Conservation (phyloP, 345 rosid genomes). For the Lepidium aucheri region DNA sequence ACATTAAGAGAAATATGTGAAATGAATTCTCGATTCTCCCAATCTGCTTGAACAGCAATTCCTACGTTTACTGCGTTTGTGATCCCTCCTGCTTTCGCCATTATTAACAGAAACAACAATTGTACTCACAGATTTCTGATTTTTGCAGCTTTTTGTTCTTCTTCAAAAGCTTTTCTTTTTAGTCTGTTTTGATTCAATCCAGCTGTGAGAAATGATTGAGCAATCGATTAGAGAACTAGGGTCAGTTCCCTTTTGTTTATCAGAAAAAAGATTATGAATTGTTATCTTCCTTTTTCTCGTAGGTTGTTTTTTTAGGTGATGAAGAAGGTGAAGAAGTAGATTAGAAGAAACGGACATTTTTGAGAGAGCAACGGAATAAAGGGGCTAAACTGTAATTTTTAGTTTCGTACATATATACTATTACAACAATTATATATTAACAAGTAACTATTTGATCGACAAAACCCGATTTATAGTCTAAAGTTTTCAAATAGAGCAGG, state of each 20-base stretch:
- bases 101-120: constrained; percentile 1
- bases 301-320: background rate
- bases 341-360: background rate
- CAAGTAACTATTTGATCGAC: no score
- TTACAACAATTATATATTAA: no score
- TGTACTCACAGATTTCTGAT: constrained; percentile 9
- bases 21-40: constrained; percentile 98
- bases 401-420: no score
- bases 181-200: background rate
- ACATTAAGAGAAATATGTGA: constrained; percentile 96
- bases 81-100: constrained; percentile 97
- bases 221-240: constrained; percentile 12
- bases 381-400: background rate
- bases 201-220: constrained; percentile 14
- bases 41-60: constrained; percentile 98
- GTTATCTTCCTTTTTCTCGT: background rate
- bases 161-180: background rate
- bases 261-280: background rate
- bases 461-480: no score
- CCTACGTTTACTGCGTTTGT: constrained; percentile 99
- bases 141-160: background rate
- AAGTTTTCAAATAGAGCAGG: no score
- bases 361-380: background rate
- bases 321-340: background rate
- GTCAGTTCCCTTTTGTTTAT: constrained; percentile 7